phyloP scores from a whole-genome alignment of 2,329 filamentous ascomycete species.

The Aspergillus costaricaensis region DNA sequence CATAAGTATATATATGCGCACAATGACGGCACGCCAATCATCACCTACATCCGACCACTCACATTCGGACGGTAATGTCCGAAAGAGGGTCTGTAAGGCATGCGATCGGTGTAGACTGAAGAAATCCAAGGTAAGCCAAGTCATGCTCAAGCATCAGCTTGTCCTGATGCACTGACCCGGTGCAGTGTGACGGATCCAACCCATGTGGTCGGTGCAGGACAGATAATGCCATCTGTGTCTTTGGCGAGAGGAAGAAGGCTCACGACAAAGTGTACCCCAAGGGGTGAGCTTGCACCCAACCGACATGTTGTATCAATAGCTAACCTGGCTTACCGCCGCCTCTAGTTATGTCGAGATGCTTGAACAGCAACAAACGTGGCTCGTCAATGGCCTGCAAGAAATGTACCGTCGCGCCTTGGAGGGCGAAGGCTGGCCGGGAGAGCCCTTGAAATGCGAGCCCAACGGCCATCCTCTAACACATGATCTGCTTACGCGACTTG shows the following conservation, averaged over 20 bases:
- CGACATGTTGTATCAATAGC: slow-evolving; percentile 3
- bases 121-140: slow-evolving; percentile 61
- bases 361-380: slow-evolving; percentile 64
- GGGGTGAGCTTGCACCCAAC: slow-evolving; percentile 51
- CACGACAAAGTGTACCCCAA: slow-evolving; percentile 70
- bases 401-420: slow-evolving; percentile 57
- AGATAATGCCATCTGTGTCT: slow-evolving; percentile 66
- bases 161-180: slow-evolving; percentile 28
- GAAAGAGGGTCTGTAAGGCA: slow-evolving; percentile 67
- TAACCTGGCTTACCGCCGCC: not conserved
- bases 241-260: slow-evolving; percentile 66
- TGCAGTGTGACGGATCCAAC: slow-evolving; percentile 60
- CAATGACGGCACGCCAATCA: slow-evolving; percentile 44
- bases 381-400: slow-evolving; percentile 63
- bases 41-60: slow-evolving; percentile 43
- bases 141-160: slow-evolving; percentile 16
- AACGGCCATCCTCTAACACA: slow-evolving; percentile 63
- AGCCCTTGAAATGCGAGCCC: slow-evolving; percentile 52
- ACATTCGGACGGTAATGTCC: slow-evolving; percentile 49
- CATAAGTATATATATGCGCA: slow-evolving; percentile 19
- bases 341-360: slow-evolving; percentile 66
- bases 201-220: slow-evolving; percentile 64
- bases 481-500: slow-evolving; percentile 62
- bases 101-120: slow-evolving; percentile 67
- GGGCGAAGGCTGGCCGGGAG: slow-evolving; percentile 59